Percentiles rank a stretch among this genome's conserved stretches.
Conservation (phyloP, 164 flowering plant genomes). For the Piper longum region DNA sequence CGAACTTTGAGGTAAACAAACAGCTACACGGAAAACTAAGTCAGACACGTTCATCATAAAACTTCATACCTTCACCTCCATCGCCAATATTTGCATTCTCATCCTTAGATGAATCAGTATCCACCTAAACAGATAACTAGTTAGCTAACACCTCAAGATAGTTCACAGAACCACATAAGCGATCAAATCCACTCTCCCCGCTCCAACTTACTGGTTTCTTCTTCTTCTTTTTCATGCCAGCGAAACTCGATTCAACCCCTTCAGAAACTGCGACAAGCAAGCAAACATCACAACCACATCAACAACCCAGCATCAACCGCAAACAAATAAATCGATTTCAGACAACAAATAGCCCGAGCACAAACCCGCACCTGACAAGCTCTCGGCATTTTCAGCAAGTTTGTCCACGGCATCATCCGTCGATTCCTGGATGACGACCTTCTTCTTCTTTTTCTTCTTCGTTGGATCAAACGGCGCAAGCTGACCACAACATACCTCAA, state of each 20-base stretch:
- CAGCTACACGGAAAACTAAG: too few species aligned
- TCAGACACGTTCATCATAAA: background rate
- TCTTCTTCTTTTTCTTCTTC: constrained; percentile 35
- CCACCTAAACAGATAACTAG: constrained; percentile 30
- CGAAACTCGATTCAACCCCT: constrained; percentile 48
- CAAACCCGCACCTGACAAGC: background rate
- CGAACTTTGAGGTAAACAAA: too few species aligned
- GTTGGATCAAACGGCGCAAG: constrained; percentile 35
- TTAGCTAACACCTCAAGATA: too few species aligned
- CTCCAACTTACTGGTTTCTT: constrained; percentile 60
- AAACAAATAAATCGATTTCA: background rate
- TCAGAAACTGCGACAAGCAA: constrained; percentile 48
- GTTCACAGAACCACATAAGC: too few species aligned
- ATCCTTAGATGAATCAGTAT: constrained; percentile 38
- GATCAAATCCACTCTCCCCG: too few species aligned
- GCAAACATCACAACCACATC: background rate
- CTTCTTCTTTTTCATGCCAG: constrained; percentile 89
- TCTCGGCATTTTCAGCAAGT: too few species aligned
- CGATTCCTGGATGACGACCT: constrained; percentile 44
- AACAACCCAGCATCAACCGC: background rate
- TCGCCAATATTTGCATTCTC: constrained; percentile 50
- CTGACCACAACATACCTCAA: constrained; percentile 2
- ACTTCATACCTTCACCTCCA: constrained; percentile 45
- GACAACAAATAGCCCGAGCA: background rate
- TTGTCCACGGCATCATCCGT: constrained; percentile 26